phyloP scores from a whole-genome alignment of 2,329 filamentous ascomycete genomes.

The Tolypocladium ovalisporum region DNA sequence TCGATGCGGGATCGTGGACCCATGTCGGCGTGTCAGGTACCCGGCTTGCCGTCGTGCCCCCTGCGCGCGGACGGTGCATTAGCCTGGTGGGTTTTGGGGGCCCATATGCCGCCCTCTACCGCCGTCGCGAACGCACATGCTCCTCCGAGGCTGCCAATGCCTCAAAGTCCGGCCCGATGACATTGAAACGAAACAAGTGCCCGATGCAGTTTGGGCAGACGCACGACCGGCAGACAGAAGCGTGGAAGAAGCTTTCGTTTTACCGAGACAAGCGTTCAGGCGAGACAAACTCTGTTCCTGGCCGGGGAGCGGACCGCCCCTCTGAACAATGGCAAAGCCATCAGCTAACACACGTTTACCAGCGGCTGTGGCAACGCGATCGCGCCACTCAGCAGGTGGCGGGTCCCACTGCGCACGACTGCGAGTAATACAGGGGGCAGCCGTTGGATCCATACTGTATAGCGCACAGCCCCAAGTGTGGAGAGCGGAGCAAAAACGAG shows the following conservation, averaged over 20 bases:
- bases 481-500: not conserved
- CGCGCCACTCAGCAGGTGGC: not conserved
- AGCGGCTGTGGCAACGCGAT: not conserved
- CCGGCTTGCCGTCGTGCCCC: not conserved
- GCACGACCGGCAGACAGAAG: not conserved
- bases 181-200: not conserved
- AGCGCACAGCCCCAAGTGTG: not conserved
- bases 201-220: not conserved
- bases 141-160: not conserved
- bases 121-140: not conserved
- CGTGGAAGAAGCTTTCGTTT: not conserved
- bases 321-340: not conserved
- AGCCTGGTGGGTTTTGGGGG: too few relatives aligned
- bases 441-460: not conserved
- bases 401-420: not conserved
- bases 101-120: not conserved
- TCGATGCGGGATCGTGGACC: not conserved
- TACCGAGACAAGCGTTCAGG: not conserved
- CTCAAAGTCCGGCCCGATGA: not conserved
- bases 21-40: not conserved
- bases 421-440: not conserved
- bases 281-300: conserved; percentile 5
- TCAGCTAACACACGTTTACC: not conserved
- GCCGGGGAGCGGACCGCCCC: conserved; percentile 4
- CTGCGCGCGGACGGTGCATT: not conserved